Conservation (phyloP, 768 basidiomycete species). For the Termitomyces sp. region DNA sequence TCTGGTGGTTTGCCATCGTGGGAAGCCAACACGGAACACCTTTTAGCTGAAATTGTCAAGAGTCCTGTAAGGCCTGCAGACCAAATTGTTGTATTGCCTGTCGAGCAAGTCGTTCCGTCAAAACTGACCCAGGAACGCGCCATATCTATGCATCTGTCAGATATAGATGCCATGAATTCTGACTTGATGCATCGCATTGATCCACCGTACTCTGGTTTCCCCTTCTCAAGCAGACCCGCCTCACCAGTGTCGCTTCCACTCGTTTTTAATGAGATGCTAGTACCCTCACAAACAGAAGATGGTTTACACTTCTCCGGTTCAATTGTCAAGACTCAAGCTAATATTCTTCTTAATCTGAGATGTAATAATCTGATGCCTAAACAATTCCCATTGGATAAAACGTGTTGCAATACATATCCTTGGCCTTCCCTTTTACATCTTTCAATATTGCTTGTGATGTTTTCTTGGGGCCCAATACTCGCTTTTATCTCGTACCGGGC, state of each 20-base stretch:
- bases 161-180: slow-evolving; percentile 90
- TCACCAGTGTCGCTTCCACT: slow-evolving; percentile 55
- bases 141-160: slow-evolving; percentile 63
- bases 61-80: slow-evolving; percentile 50
- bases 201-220: slow-evolving; percentile 20
- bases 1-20: slow-evolving; percentile 77
- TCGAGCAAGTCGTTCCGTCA: slow-evolving; percentile 61
- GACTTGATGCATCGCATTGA: slow-evolving; percentile 68
- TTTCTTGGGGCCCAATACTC: slow-evolving; percentile 48
- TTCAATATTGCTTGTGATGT: slow-evolving; percentile 39
- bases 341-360: slow-evolving; percentile 69
- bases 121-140: slow-evolving; percentile 63
- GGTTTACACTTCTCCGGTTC: slow-evolving; percentile 75
- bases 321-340: slow-evolving; percentile 64
- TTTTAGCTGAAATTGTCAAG: slow-evolving; percentile 45
- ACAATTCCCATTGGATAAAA: slow-evolving; percentile 62
- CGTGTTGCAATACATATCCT: slow-evolving; percentile 79
- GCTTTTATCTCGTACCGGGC: slow-evolving; percentile 23
- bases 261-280: slow-evolving; percentile 79
- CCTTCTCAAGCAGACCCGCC: slow-evolving; percentile 14
- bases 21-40: slow-evolving; percentile 66
- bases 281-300: slow-evolving; percentile 70
- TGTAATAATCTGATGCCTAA: slow-evolving; percentile 73
- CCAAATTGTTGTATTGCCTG: slow-evolving; percentile 69
- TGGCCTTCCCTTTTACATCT: slow-evolving; percentile 52